Base-by-base conservation (phyloP, 2,329 filamentous ascomycete genomes). In the Cladosporium halotolerans region DNA sequence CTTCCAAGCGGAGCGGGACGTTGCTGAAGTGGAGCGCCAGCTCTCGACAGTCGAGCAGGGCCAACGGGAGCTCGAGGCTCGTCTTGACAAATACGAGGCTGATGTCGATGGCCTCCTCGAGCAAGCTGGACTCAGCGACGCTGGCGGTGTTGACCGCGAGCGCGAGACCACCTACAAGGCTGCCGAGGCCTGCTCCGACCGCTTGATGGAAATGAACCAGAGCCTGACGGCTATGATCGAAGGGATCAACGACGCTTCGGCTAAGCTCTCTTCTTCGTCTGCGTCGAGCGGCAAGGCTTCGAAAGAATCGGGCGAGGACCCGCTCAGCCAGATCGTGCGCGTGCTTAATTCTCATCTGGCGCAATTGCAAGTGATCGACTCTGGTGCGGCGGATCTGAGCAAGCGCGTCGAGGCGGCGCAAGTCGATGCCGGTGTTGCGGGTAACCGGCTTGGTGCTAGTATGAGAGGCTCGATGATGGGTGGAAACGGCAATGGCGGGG, bases 201-300 rank as follows among this genome's bases (percentile, higher is more conserved):
- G 89, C 60, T 77, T 99, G 59, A 91, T 95, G 54, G 90, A 95
- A 63, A 95, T 97, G 83, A 90, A 89, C 66, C 88, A 89, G 68
- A 90, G 96, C 67, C 77, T 99, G 58, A 84, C 83, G 45, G 92
- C 89, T 73, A 97, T 99, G 90, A 95, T 99, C 63, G 91, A 95
- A 68, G 93, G 97, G 72, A 95, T 99, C 68, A 99, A 99, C 68
- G 83, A 85, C 62, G 92, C 95, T 57, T 93, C 89, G n/a, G 81
- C 88, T 52, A 89, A 85, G 19, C 75, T 99, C 60, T 92, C 57
- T 4, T 58, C 54, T 23, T 58, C 84, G 78, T 46, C 45, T n/a
- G 44, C 43, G 19, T 32, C 44, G n/a, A 46, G 34, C 38, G 39
- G 48, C 13, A 96, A 95, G 79, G 89, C 87, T 55, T 86, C 81